Base-by-base conservation (phyloP, 176 grass and related monocot genomes). In the Otatea glauca region DNA sequence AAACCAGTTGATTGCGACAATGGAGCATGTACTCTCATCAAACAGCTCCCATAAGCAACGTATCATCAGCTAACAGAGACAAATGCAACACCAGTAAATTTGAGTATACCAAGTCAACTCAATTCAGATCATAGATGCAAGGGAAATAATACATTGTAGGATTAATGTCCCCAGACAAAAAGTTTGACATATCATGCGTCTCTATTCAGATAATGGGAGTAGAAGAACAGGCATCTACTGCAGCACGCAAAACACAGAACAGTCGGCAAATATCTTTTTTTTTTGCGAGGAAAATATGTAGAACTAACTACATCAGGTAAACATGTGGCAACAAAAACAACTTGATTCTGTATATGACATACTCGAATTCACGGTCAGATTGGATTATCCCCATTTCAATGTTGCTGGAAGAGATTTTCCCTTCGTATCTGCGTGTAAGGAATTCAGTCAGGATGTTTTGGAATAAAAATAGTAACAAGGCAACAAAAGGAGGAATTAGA, bases 301-400 rank as follows among this genome's bases (percentile, higher is more conserved):
- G 9, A 77, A 70, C 13, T 62, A 20, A 56, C 23, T 17, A 68
- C 45, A 58, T 56, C 5, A 21, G 25, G 29, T 37, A 55, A 48
- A 21, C 21, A 56, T 56, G 55, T 38, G 15, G 50, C 51, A 21
- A 50, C 17, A 58, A 20, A 38, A 38, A 38, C 49, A 54, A 75
- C 8, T 37, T 21, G 17, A 37, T 75, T 34, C 15, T 15, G 16
- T 7, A 49, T 32, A 44, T 72, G 15, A 10, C 77, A 44, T 85
- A 72, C 94, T 87, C 93, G 86, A 96, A 96, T 85, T 93, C 82
- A 73, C 68, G 37, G 37, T 96, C 88, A 81, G 88, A 55, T 20
- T 68, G 38, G 65, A 93, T 91, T 7, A 93, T 88, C 77, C 94
- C 94, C 67, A 96, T 91, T 76, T 96, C 94, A 81, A 89, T 93